Evolutionary conservation across 2,329 filamentous ascomycete species (phyloP).

Genomic region (Chaetomium globosum): DNA sequence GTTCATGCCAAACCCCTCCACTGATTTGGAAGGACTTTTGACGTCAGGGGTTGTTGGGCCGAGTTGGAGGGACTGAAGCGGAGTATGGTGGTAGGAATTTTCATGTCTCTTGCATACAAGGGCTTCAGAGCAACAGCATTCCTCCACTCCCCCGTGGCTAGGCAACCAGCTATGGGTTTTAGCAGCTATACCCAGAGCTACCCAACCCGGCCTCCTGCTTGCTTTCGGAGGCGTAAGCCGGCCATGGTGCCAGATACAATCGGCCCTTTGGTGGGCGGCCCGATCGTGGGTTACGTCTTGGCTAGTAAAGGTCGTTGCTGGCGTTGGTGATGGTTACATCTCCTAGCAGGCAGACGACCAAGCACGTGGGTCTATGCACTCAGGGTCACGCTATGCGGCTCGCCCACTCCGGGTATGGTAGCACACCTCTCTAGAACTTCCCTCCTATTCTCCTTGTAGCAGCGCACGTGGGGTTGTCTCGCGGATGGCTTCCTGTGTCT

Average conservation of each 20-base stretch:
- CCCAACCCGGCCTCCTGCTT: constrained; percentile 11
- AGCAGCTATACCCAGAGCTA: constrained; percentile 6
- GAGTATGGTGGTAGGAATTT: background rate
- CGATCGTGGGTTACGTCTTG: background rate
- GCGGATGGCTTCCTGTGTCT: constrained; percentile 11
- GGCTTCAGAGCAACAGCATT: constrained; percentile 5
- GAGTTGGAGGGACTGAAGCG: constrained; percentile 7
- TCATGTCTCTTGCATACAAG: background rate
- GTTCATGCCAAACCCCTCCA: constrained; percentile 1
- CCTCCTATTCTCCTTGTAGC: background rate
- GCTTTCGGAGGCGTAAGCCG: constrained; percentile 11
- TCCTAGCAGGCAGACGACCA: background rate
- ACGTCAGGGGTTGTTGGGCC: background rate
- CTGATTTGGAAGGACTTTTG: background rate
- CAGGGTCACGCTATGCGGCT: constrained; percentile 3
- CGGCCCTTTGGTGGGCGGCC: constrained; percentile 23
- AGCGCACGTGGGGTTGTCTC: constrained; percentile 21
- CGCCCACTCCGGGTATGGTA: background rate
- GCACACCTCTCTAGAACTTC: background rate
- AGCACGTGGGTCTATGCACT: constrained; percentile 2
- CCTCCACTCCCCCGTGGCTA: background rate
- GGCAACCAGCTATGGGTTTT: background rate
- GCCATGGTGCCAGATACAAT: constrained; percentile 11
- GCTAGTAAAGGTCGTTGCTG: background rate
- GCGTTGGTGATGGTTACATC: constrained; percentile 21